Conservation (phyloP, 495 filamentous ascomycete genomes). For the Aspergillus bertholletiae region DNA sequence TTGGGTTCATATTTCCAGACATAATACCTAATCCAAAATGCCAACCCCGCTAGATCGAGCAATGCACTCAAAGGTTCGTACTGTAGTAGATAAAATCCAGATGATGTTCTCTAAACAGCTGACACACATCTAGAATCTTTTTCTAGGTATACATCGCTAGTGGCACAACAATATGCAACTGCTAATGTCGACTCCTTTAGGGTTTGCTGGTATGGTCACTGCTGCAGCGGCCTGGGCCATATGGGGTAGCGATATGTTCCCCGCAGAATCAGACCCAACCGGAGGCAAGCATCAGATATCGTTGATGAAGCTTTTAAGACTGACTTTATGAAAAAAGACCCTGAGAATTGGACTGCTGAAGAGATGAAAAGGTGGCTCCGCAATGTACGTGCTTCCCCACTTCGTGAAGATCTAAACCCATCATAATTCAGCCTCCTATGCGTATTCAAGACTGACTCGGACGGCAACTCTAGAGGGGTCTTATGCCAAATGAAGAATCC, state of each 20-base stretch:
- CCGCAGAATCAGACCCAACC: conserved; percentile 64
- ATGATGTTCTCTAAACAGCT: not conserved
- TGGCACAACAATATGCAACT: not conserved
- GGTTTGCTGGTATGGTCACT: conserved; percentile 78
- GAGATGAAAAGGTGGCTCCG: conserved; percentile 74
- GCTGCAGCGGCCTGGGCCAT: conserved; percentile 82
- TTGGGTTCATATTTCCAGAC: not conserved
- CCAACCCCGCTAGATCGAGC: conserved; percentile 75
- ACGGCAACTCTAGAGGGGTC: conserved; percentile 56
- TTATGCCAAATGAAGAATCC: conserved; percentile 62
- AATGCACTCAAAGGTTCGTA: conserved; percentile 67
- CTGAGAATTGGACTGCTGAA: conserved; percentile 66
- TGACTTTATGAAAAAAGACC: conserved; percentile 42
- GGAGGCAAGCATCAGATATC: conserved; percentile 50
- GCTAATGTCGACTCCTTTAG: conserved; percentile 23
- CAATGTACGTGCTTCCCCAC: conserved; percentile 51
- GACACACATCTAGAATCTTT: conserved; percentile 43
- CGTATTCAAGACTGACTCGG: not conserved
- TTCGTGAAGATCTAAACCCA: conserved; percentile 3
- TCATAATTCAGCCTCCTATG: conserved; percentile 1
- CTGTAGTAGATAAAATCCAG: not conserved
- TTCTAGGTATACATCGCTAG: conserved; percentile 48
- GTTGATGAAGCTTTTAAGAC: not conserved
- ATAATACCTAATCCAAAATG: conserved; percentile 30
- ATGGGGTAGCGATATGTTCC: conserved; percentile 79